A percentile compares a stretch with the other conserved stretches of the same genome.
These are phyloP conservation scores for Arachis stenosperma DNA, from an alignment of 306 rosid genomes.

Conservation along the genomic window DNA sequence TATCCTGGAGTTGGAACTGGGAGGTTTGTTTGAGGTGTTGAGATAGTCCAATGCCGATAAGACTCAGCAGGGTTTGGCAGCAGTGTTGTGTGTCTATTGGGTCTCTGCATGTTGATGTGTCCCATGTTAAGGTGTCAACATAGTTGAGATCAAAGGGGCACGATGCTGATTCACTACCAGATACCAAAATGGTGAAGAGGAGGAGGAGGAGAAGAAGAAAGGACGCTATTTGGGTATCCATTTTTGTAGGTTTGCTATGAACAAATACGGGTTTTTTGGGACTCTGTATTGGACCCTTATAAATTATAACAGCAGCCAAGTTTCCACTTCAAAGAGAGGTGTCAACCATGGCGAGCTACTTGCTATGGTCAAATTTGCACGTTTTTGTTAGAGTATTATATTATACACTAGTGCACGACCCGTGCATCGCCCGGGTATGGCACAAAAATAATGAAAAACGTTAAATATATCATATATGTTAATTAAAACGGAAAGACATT, in stretches of 20 bases:
- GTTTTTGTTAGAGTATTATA: neutral
- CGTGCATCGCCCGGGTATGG: too few species aligned
- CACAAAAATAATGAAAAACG: too few species aligned
- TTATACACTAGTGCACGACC: too few species aligned
- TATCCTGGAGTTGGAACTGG: slow-evolving; percentile 55
- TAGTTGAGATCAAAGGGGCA: slow-evolving; percentile 80
- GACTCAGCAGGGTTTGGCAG: slow-evolving; percentile 67
- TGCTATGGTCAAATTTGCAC: slow-evolving; percentile 11
- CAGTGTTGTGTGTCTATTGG: slow-evolving; percentile 46
- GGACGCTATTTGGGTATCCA: slow-evolving; percentile 22
- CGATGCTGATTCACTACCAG: slow-evolving; percentile 29
- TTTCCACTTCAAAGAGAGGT: neutral
- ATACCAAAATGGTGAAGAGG: slow-evolving; percentile 26
- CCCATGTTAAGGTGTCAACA: slow-evolving; percentile 73
- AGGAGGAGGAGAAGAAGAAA: slow-evolving; percentile 8
- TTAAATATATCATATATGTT: too few species aligned
- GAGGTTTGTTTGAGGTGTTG: slow-evolving; percentile 64
- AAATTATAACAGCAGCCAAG: too few species aligned
- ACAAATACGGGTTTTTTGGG: neutral
- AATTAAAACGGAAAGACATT: too few species aligned
- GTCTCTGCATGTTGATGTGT: slow-evolving; percentile 58
- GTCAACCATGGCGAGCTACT: slow-evolving; percentile 17
- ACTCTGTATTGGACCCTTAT: neutral
- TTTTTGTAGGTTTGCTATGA: slow-evolving; percentile 19
- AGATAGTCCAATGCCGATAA: slow-evolving; percentile 67